These are phyloP conservation scores for Myxozyma vanderwaltii DNA, from an alignment of 805 yeast species.

Conservation along the genomic window DNA sequence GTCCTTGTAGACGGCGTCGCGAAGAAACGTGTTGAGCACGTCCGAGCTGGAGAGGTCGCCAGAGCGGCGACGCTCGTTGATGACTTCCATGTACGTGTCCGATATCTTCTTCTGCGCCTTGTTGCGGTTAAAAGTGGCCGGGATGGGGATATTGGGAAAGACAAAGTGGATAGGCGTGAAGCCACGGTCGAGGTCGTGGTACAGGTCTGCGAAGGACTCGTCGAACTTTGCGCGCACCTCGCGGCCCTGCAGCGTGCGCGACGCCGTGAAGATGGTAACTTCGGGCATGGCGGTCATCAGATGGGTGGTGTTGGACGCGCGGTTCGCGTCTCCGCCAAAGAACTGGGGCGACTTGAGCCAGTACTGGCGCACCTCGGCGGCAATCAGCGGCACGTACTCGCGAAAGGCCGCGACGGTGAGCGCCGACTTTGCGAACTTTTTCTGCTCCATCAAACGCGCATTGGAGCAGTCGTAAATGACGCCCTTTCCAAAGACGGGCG, in stretches of 20 bases:
- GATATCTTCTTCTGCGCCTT: constrained; percentile 82
- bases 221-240: constrained; percentile 85
- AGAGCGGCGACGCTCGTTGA: constrained; percentile 67
- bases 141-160: constrained; percentile 89
- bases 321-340: constrained; percentile 43
- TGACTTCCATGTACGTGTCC: constrained; percentile 75
- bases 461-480: constrained; percentile 97
- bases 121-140: constrained; percentile 82
- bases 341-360: constrained; percentile 58
- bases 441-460: constrained; percentile 93
- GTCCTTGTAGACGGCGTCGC: constrained; percentile 82
- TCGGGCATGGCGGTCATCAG: constrained; percentile 89
- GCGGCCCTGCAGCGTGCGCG: constrained; percentile 86
- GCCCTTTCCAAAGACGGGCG: constrained; percentile 98
- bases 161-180: constrained; percentile 95
- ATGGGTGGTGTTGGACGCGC: constrained; percentile 39
- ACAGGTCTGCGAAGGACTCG: constrained; percentile 79
- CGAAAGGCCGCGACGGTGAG: constrained; percentile 82
- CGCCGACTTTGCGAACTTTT: constrained; percentile 91
- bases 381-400: constrained; percentile 83
- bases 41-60: constrained; percentile 80
- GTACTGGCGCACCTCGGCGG: constrained; percentile 72
- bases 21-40: constrained; percentile 84
- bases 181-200: constrained; percentile 92
- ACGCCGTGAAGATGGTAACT: constrained; percentile 94